Evolutionary conservation across 2,329 filamentous ascomycete genomes (phyloP).

Genomic region (Phyllosticta paracitricarpa): DNA sequence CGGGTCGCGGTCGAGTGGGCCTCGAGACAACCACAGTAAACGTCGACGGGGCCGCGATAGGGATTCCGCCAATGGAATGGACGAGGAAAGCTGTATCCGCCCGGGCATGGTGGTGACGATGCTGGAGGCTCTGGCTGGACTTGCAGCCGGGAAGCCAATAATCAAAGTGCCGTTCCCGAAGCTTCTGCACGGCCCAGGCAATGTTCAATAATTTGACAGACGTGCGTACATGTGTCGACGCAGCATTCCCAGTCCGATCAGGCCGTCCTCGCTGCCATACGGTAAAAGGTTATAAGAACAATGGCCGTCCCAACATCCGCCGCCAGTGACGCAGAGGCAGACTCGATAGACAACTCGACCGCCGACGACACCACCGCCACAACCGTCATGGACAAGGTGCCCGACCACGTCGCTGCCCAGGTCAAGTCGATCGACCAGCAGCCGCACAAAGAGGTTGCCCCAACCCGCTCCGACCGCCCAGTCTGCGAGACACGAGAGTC

Average conservation of each 20-base stretch:
- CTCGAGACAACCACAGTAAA: neutral
- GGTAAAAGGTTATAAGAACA: neutral
- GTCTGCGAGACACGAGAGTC: constrained; percentile 14
- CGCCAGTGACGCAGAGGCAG: neutral
- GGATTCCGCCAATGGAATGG: neutral
- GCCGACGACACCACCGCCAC: neutral
- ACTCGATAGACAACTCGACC: neutral
- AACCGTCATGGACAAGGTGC: constrained; percentile 5
- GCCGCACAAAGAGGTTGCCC: constrained; percentile 10
- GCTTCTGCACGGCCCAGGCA: neutral
- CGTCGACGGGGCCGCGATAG: neutral
- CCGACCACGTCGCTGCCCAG: constrained; percentile 6
- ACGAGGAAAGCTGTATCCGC: neutral
- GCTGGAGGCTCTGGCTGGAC: neutral
- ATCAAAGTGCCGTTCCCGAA: neutral
- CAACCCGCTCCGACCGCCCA: constrained; percentile 11
- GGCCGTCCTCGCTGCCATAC: neutral
- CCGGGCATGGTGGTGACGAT: neutral
- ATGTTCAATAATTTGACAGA: neutral
- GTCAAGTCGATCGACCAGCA: neutral
- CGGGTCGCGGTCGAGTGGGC: neutral
- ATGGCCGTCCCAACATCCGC: neutral
- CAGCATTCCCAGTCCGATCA: neutral
- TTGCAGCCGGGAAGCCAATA: neutral
- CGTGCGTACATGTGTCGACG: neutral